Evolutionary conservation across 345 rosid species (phyloP), one percentile per base, ranked within the genome.

Genomic region (Eucalyptus tenuipes): DNA sequence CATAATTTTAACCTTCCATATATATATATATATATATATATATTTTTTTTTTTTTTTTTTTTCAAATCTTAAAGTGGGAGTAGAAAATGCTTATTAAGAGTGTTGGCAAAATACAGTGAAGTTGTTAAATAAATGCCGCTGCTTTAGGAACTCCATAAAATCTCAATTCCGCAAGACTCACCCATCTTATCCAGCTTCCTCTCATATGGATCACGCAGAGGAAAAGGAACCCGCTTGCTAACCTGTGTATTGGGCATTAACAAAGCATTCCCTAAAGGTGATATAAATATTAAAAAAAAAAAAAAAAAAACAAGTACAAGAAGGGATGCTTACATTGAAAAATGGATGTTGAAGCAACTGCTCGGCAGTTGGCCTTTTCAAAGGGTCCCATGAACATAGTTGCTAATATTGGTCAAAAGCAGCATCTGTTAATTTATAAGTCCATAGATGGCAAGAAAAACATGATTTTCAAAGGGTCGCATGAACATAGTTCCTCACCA

Each of bases 311-410:
- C n/a, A 89, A 27, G 89, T n/a, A 31, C 8, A 85, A 47, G 44
- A 33, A 89, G 87, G 90, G 86, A 59, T 86, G 49, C 82, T 94
- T 96, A 97, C 99, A 92, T 91, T 94, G 92, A 97, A 96, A 93
- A 97, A 97, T 15, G 99, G 98, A 94, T 97, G 99, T 86, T 94
- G 94, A 88, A 96, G 92, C 7, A 98, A 94, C 89, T 97, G 96
- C 37, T 96, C 99, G 22, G 99, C 98, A 86, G 97, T 94, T 93
- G 99, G 99, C 94, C 99, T 93, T 91, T 93, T 95, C 80, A 91
- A 87, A 37, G 97, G 99, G 90, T 96, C 97, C 99, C 99, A 97
- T 5, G 97, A 96, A 91, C 98, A 96, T 88, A 97, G 93, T 93
- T 91, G 93, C 99, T 97, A 89, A 86, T 82, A 64, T 87, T 12